These are phyloP conservation scores for Trifolium fragiferum DNA, from an alignment of 306 rosid genomes.

Conservation along the genomic window DNA sequence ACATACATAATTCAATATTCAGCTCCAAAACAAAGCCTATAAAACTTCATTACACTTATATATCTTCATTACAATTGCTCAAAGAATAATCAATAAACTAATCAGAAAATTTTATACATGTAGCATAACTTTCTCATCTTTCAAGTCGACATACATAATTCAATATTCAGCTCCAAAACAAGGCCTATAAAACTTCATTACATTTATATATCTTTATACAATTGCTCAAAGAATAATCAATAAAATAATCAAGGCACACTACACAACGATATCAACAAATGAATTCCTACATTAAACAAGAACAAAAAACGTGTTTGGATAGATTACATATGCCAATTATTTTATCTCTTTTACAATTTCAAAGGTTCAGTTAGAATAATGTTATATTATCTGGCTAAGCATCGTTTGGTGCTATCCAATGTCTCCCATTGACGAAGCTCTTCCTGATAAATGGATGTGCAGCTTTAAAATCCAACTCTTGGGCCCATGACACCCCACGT, in stretches of 20 bases:
- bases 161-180: no score
- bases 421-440: constrained; percentile 93
- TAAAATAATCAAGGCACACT: neutral
- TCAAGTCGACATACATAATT: no score
- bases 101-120: no score
- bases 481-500: constrained; percentile 61
- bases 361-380: neutral
- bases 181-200: no score
- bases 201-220: no score
- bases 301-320: neutral
- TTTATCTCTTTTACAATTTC: neutral
- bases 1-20: no score
- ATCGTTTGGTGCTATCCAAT: constrained; percentile 83
- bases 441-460: constrained; percentile 82
- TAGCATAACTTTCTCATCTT: no score
- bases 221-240: no score
- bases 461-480: constrained; percentile 63
- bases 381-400: constrained; percentile 44
- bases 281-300: constrained; percentile 10
- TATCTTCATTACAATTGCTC: no score
- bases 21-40: no score
- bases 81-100: no score
- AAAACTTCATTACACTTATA: no score
- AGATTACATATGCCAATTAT: neutral
- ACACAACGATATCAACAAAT: neutral